Conservation (phyloP, 495 filamentous ascomycete species). For the Neurospora pannonica region DNA sequence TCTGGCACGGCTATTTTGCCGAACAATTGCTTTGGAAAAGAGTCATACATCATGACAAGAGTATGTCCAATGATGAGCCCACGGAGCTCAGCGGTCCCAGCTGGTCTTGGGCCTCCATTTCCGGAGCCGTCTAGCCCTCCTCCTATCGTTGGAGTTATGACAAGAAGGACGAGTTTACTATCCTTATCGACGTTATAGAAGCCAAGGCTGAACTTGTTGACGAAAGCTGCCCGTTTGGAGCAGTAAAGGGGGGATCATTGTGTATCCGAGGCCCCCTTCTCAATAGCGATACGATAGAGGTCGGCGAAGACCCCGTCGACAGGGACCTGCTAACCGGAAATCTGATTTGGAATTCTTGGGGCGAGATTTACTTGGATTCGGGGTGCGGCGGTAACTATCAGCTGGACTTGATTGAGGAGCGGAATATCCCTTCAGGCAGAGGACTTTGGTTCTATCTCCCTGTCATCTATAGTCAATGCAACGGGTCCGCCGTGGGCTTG, state of each 20-base stretch:
- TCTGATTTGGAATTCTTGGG: background rate
- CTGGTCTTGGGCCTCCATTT: background rate
- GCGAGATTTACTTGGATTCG: background rate
- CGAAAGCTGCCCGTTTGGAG: background rate
- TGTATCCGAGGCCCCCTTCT: background rate
- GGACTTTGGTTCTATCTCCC: background rate
- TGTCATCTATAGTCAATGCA: background rate
- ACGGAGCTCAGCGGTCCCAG: background rate
- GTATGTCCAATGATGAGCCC: too few species aligned
- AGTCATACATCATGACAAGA: background rate
- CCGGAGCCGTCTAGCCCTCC: background rate
- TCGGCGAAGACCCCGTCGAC: background rate
- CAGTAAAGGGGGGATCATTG: background rate
- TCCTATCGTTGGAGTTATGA: background rate
- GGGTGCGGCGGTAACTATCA: background rate
- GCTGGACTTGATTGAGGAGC: background rate
- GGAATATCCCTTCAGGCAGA: background rate
- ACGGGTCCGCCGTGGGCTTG: too few species aligned
- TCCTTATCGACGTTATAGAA: background rate
- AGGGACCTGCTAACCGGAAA: background rate
- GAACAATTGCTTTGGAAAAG: background rate
- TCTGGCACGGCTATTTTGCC: background rate
- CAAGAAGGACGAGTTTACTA: conserved; percentile 10
- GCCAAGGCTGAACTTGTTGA: background rate
- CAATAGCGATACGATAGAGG: background rate